Evolutionary conservation across 179 eudicot species (phyloP), one percentile per base, ranked within the genome.

Genomic region (Silene vulgaris): DNA sequence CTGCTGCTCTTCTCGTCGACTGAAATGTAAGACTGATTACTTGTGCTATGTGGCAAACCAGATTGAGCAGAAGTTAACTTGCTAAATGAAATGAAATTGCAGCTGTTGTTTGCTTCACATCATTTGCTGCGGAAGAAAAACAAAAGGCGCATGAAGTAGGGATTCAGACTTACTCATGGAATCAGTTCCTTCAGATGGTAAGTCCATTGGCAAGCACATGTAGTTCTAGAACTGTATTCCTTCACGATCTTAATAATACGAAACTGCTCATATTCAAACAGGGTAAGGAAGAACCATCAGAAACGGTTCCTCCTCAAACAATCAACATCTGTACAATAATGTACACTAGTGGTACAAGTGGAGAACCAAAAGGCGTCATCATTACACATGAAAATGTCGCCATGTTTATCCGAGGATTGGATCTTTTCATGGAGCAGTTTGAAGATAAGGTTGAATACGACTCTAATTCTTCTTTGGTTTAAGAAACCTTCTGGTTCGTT

Each of bases 291-390:
- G 43, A 80, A 43, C 89, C 87, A n/a, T 76, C 80, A 21, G 89
- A 89, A 48, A 74, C 79, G 20, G 78, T 71, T 7, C 89, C 96
- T 8, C 97, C 97, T 60, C 87, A 85, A 66, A 76, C 93, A 32
- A 75, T 76, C 30, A 80, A 87, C 83, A 90, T 90, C 63, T 81
- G 96, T 73, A 95, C 97, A 30, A 87, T 95, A 37, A 95, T 95
- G 97, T 95, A 95, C 85, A 95, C 99, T 1, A 95, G 99, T 79
- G 99, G 99, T 54, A 95, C 99, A 1, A 92, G 93, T 69, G 99
- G 99, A 71, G 92, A 90, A 65, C 99, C 99, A 8, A 95, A 95
- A 84, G 99, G 99, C 43, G 99, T 92, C 62, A 84, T 92, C 69
- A 61, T 95, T 67, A 95, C 99, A 57, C 99, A 92, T 81, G 97